Conservation (phyloP, 768 basidiomycete species). For the Boletales sp. region DNA sequence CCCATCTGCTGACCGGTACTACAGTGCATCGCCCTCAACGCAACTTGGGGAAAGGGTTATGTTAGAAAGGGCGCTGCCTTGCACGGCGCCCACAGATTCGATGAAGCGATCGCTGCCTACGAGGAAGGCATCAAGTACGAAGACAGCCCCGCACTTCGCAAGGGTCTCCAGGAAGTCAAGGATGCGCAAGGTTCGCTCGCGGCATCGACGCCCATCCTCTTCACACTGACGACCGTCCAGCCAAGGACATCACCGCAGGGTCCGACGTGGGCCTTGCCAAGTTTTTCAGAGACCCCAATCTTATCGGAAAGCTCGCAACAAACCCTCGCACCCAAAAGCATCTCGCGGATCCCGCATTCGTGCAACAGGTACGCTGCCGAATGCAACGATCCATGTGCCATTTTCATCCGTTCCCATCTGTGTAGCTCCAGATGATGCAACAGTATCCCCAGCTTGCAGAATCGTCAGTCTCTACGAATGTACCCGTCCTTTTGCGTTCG, state of each 20-base stretch:
- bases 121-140: conserved; percentile 79
- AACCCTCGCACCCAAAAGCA: conserved; percentile 86
- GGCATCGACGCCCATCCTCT: background rate
- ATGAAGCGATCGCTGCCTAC: conserved; percentile 82
- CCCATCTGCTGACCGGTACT: conserved; percentile 3
- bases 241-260: conserved; percentile 35
- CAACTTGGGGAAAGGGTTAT: conserved; percentile 87
- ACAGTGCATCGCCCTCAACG: conserved; percentile 76
- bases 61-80: conserved; percentile 91
- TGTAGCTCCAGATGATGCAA: conserved; percentile 62
- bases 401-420: background rate
- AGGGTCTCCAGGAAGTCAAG: conserved; percentile 85
- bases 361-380: conserved; percentile 50
- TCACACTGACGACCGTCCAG: conserved; percentile 18
- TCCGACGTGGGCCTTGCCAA: conserved; percentile 63
- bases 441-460: conserved; percentile 64
- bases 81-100: conserved; percentile 75
- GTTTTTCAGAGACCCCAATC: conserved; percentile 80
- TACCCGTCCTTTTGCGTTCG: background rate
- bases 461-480: conserved; percentile 34
- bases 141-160: conserved; percentile 76
- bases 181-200: conserved; percentile 67
- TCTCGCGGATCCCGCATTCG: conserved; percentile 79
- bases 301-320: conserved; percentile 77
- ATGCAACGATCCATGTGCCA: background rate